These are phyloP conservation scores for Butyriboletus loyo DNA, from an alignment of 768 basidiomycete genomes.

Conservation along the genomic window DNA sequence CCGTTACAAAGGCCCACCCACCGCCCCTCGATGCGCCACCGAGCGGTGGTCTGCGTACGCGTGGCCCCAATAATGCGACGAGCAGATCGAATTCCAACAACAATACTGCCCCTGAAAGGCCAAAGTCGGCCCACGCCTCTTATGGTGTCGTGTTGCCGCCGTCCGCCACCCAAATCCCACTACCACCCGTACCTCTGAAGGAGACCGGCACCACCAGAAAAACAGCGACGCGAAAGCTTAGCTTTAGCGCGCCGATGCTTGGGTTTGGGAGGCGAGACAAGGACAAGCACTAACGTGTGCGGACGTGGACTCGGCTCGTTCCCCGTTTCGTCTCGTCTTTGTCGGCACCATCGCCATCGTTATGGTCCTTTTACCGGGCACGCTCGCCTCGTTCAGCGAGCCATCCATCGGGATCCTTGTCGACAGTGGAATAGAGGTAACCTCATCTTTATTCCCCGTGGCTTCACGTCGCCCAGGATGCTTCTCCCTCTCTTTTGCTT, in stretches of 20 bases:
- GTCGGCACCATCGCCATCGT: background rate
- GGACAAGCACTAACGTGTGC: constrained; percentile 34
- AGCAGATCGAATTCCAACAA: constrained; percentile 1
- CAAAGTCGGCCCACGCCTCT: constrained; percentile 28
- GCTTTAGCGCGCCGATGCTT: constrained; percentile 57
- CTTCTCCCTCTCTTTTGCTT: background rate
- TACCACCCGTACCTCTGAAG: constrained; percentile 14
- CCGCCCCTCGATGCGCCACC: background rate
- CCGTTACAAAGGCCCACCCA: constrained; percentile 11
- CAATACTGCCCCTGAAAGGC: constrained; percentile 5
- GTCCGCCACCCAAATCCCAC: constrained; percentile 14
- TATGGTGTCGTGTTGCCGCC: constrained; percentile 15
- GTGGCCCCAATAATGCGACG: background rate
- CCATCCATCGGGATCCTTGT: background rate
- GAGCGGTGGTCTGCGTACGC: background rate
- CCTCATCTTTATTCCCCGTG: constrained; percentile 29
- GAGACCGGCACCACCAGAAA: constrained; percentile 29
- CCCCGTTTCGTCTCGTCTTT: background rate
- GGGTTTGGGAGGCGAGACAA: constrained; percentile 55
- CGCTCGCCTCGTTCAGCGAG: background rate
- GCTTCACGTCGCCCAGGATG: constrained; percentile 7
- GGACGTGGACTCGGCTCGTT: background rate
- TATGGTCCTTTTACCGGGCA: background rate
- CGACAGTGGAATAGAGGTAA: background rate
- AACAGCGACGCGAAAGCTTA: constrained; percentile 59